These are phyloP conservation scores for Auricularia heimuer DNA, from an alignment of 768 basidiomycete genomes.

Conservation along the genomic window DNA sequence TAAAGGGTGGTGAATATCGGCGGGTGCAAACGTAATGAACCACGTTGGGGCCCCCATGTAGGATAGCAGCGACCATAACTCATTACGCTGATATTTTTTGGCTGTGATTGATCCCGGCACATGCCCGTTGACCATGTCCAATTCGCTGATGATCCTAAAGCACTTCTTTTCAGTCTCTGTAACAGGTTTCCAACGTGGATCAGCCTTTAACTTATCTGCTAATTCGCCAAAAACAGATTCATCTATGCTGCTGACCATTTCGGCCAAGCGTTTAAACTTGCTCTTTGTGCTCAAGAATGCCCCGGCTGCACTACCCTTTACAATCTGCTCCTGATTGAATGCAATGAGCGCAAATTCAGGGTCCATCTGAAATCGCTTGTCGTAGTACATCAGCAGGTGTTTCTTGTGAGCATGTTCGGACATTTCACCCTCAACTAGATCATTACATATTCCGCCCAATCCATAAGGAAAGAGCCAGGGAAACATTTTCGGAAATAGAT, in stretches of 20 bases:
- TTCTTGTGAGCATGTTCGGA: conserved; percentile 16
- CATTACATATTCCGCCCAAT: neutral
- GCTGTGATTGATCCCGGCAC: conserved; percentile 16
- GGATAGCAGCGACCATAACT: neutral
- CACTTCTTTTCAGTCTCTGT: neutral
- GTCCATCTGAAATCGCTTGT: conserved; percentile 32
- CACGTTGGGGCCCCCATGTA: conserved; percentile 10
- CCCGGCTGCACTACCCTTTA: conserved; percentile 17
- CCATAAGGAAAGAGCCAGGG: conserved; percentile 5
- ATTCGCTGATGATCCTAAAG: neutral
- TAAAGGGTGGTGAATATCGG: conserved; percentile 23
- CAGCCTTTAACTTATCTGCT: conserved; percentile 26
- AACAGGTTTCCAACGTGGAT: too few relatives aligned
- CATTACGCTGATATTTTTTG: conserved; percentile 17
- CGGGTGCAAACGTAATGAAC: conserved; percentile 27
- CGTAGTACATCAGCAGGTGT: conserved; percentile 28
- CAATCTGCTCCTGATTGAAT: conserved; percentile 32
- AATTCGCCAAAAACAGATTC: conserved; percentile 23
- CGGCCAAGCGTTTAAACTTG: conserved; percentile 17
- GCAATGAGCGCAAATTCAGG: conserved; percentile 27
- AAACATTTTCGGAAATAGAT: neutral
- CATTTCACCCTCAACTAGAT: neutral
- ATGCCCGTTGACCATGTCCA: neutral
- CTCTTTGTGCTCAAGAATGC: conserved; percentile 20
- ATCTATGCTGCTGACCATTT: conserved; percentile 23